Evolutionary conservation across 2,329 filamentous ascomycete genomes (phyloP), one percentile per base, ranked within the genome.

Genomic region (Arthrobotrys megalospora): DNA sequence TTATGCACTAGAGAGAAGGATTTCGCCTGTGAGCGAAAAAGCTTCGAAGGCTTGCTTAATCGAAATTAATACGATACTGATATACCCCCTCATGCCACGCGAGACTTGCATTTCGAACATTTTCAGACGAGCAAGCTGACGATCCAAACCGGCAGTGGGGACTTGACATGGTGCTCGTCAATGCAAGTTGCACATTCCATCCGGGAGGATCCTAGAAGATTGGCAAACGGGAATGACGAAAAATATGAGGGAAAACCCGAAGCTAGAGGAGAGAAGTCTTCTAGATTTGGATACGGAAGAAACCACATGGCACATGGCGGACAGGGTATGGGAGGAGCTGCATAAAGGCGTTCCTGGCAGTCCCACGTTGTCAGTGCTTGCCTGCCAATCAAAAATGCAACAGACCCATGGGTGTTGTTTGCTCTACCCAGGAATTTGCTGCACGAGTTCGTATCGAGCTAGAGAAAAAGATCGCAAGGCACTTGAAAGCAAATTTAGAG

Each of bases 291-390:
- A 73, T 73, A 43, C 60, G 50, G 69, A 65, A 65, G 43, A 53
- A 28, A 73, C 60, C 60, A 73, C 60, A 73, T 73, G 69, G 69
- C 69, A 73, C 67, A 71, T 64, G 55, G 67, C 55, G 36, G 36
- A 43, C 55, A 60, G 55, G 55, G 55, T 58, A 36, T 60, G 36
- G 55, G 45, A 12, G 19, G 5, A 60, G 55, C 55, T 60, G 55
- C 55, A 60, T 60, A 34, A 36, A 43, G 55, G 55, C 55, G 55
- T 60, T 43, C 55, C 55, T 60, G 55, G 55, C 55, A 60, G 16
- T 43, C 38, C 55, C 55, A 60, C 55, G 55, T 60, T 60, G 55
- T 60, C 43, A 43, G 55, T 36, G 55, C 55, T 43, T 19, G 19
- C 10, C 55, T 5, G 19, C 55, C 55, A 60, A 60, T 60, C 55